A percentile compares a stretch with the other conserved stretches of the same genome.
These are phyloP conservation scores for Populus alba DNA, from an alignment of 345 rosid species.

Conservation along the genomic window DNA sequence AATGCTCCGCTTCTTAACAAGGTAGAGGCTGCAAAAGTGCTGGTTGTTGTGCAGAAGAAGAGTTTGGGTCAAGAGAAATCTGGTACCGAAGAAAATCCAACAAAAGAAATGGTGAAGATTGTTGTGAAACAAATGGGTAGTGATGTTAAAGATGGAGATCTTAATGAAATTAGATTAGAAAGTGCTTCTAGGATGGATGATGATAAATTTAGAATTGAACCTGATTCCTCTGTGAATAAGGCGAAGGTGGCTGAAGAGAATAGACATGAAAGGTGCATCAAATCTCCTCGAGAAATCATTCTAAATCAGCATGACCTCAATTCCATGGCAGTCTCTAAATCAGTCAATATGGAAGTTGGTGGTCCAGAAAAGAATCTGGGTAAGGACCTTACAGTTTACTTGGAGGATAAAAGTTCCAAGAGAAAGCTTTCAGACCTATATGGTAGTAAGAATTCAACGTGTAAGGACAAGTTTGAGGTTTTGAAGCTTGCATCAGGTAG, in stretches of 20 bases:
- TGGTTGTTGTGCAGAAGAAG: slow-evolving; percentile 13
- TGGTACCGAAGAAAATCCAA: slow-evolving; percentile 9
- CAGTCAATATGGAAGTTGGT: slow-evolving; percentile 8
- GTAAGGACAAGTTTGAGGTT: slow-evolving; percentile 10
- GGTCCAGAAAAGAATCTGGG: slow-evolving; percentile 21
- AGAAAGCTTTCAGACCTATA: slow-evolving; percentile 20
- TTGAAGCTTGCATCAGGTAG: slow-evolving; percentile 7
- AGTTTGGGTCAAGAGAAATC: slow-evolving; percentile 22
- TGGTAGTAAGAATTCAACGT: slow-evolving; percentile 7
- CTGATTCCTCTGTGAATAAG: slow-evolving; percentile 15
- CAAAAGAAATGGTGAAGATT: neutral
- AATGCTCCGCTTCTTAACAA: slow-evolving; percentile 26
- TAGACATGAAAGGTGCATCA: slow-evolving; percentile 9
- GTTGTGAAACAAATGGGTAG: slow-evolving; percentile 4
- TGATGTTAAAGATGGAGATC: slow-evolving; percentile 17
- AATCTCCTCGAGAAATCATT: slow-evolving; percentile 16
- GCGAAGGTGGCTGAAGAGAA: slow-evolving; percentile 9
- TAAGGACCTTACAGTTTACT: slow-evolving; percentile 19
- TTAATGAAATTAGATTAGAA: slow-evolving; percentile 2
- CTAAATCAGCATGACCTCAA: slow-evolving; percentile 15
- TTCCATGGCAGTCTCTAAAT: slow-evolving; percentile 4
- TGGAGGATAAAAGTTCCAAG: slow-evolving; percentile 3
- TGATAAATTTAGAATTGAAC: slow-evolving; percentile 18
- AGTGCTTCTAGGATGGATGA: neutral
- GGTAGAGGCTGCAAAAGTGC: slow-evolving; percentile 14